Conservation (phyloP, 139 green algal genomes). For the Micromonas pusilla region DNA sequence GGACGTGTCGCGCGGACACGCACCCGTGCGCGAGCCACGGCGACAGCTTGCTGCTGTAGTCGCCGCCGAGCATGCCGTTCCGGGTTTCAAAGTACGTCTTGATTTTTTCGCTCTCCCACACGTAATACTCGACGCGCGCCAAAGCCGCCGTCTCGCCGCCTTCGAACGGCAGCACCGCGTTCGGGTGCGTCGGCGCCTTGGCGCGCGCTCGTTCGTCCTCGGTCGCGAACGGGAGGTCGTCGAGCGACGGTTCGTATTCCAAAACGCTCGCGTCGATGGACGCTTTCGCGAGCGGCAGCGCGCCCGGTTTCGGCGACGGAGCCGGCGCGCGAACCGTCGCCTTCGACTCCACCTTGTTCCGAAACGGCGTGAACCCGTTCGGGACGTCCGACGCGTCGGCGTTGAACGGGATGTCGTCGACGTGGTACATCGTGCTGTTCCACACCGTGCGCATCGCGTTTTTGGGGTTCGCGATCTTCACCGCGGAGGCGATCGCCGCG, state of each 20-base stretch:
- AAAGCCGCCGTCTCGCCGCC: constrained; percentile 83
- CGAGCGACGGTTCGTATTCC: constrained; percentile 24
- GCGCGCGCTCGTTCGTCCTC: constrained; percentile 13
- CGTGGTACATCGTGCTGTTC: constrained; percentile 78
- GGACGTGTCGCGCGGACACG: constrained; percentile 72
- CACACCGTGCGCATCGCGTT: not conserved
- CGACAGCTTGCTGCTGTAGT: constrained; percentile 90
- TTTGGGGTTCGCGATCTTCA: not conserved
- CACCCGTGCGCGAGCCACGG: constrained; percentile 86
- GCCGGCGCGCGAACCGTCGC: constrained; percentile 46
- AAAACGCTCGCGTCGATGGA: constrained; percentile 17
- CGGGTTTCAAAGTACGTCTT: constrained; percentile 61
- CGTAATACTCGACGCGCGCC: constrained; percentile 83
- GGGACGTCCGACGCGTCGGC: constrained; percentile 28
- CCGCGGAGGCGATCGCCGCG: not conserved
- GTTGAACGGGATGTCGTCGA: constrained; percentile 81
- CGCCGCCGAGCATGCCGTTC: constrained; percentile 89
- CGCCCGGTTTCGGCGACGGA: constrained; percentile 41
- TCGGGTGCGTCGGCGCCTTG: constrained; percentile 35
- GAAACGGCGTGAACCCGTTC: constrained; percentile 89
- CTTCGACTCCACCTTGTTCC: constrained; percentile 40
- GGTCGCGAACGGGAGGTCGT: constrained; percentile 35
- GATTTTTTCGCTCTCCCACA: constrained; percentile 76
- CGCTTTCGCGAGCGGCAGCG: constrained; percentile 50
- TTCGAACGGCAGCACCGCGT: constrained; percentile 67